These are phyloP conservation scores for Fusarium sp. DNA, from an alignment of 2,329 filamentous ascomycete species.

Conservation along the genomic window DNA sequence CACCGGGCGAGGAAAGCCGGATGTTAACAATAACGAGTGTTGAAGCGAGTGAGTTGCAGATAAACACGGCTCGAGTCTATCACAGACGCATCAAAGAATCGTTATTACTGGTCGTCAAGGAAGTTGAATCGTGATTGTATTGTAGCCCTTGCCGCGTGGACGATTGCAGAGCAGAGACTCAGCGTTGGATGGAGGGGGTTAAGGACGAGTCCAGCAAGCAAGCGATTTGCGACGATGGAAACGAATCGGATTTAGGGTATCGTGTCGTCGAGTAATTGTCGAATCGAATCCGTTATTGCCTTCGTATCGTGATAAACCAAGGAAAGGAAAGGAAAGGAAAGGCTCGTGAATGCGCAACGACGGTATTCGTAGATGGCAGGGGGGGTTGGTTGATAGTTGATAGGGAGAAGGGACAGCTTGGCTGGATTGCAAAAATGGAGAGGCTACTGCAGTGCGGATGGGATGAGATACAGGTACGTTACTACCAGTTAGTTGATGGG, in stretches of 20 bases:
- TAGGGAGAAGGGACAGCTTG: slow-evolving; percentile 44
- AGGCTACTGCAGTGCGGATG: slow-evolving; percentile 30
- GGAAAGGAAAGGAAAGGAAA: too few species aligned
- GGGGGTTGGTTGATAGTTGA: slow-evolving; percentile 6
- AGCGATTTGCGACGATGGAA: slow-evolving; percentile 29
- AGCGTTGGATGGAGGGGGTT: slow-evolving; percentile 10
- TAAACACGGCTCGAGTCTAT: slow-evolving; percentile 18
- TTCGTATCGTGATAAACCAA: slow-evolving; percentile 20
- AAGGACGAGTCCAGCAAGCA: not conserved
- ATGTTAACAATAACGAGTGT: slow-evolving; percentile 29
- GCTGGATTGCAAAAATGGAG: slow-evolving; percentile 40
- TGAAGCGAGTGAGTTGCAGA: slow-evolving; percentile 1
- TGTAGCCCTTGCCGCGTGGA: slow-evolving; percentile 13
- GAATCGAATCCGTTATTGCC: slow-evolving; percentile 14
- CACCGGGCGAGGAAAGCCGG: slow-evolving; percentile 40
- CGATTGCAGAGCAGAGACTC: not conserved
- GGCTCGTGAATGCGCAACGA: slow-evolving; percentile 38
- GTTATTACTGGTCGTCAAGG: not conserved
- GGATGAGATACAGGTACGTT: slow-evolving; percentile 18
- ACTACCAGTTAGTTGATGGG: not conserved
- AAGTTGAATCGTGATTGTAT: slow-evolving; percentile 4
- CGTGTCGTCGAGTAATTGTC: slow-evolving; percentile 27
- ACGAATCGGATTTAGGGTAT: slow-evolving; percentile 21
- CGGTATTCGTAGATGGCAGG: slow-evolving; percentile 27
- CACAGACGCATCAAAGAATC: slow-evolving; percentile 39